phyloP scores from a whole-genome alignment of 345 rosid species.

The Salix koriyanagi region DNA sequence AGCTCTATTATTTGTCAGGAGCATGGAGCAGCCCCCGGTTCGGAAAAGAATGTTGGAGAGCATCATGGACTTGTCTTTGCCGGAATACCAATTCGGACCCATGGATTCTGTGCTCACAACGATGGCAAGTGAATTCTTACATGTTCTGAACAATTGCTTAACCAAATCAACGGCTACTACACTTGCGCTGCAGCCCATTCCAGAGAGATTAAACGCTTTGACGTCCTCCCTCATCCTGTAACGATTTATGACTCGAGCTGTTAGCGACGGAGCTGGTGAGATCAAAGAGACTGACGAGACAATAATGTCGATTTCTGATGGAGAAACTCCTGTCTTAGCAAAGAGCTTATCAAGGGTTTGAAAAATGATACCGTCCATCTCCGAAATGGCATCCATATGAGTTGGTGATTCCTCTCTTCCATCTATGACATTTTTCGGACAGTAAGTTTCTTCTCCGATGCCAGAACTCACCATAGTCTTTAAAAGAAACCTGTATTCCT shows the following conservation, averaged over 20 bases:
- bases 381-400: conserved; percentile 3
- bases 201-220: conserved; percentile 32
- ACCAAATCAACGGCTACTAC: conserved; percentile 26
- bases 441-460: conserved; percentile 20
- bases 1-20: conserved; percentile 22
- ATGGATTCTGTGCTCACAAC: conserved; percentile 35
- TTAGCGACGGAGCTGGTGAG: conserved; percentile 24
- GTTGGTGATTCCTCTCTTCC: conserved; percentile 30
- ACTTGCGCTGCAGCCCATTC: conserved; percentile 48
- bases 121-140: conserved; percentile 19
- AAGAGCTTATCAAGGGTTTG: conserved; percentile 24
- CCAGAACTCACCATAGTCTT: conserved; percentile 14
- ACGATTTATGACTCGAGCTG: conserved; percentile 18
- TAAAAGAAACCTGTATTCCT: conserved; percentile 20
- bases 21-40: conserved; percentile 34
- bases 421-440: conserved; percentile 6
- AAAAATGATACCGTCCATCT: conserved; percentile 21
- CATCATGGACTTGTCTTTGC: conserved; percentile 36
- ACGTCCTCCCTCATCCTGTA: conserved; percentile 33
- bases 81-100: conserved; percentile 26
- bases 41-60: conserved; percentile 39
- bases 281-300: conserved; percentile 21
- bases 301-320: conserved; percentile 25
- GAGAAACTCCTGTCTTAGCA: conserved; percentile 12
- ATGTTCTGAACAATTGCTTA: conserved; percentile 22